These are phyloP conservation scores for Colletotrichum tofieldiae DNA, from an alignment of 2,329 filamentous ascomycete genomes.

Conservation along the genomic window DNA sequence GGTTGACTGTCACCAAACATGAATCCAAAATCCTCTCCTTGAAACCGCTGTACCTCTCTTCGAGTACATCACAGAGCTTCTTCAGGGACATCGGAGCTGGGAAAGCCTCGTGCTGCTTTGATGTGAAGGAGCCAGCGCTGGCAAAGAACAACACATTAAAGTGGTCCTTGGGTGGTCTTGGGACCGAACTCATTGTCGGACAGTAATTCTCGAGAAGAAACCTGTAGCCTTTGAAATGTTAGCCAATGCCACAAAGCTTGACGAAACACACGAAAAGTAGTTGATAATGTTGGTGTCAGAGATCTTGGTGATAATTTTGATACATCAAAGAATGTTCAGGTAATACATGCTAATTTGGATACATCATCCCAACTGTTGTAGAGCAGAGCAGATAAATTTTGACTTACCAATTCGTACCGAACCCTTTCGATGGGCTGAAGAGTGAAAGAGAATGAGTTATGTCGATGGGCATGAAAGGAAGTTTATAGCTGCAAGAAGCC, in stretches of 20 bases:
- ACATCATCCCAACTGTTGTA: constrained; percentile 64
- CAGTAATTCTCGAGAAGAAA: neutral
- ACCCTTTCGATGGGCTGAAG: constrained; percentile 28
- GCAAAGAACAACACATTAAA: constrained; percentile 91
- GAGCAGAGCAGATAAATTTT: constrained; percentile 44
- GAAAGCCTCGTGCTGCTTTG: constrained; percentile 76
- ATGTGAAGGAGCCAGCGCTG: constrained; percentile 79
- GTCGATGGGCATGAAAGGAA: too few relatives aligned
- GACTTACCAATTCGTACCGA: constrained; percentile 28
- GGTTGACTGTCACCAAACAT: constrained; percentile 84
- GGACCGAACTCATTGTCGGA: constrained; percentile 53
- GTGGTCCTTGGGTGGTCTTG: constrained; percentile 71
- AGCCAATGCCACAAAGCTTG: constrained; percentile 41
- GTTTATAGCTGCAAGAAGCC: constrained; percentile 11
- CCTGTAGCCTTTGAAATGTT: constrained; percentile 41
- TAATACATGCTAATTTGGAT: constrained; percentile 71
- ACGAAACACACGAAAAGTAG: constrained; percentile 28
- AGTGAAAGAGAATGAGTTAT: too few relatives aligned
- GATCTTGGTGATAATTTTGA: constrained; percentile 79
- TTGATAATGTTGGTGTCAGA: constrained; percentile 66
- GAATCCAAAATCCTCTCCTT: constrained; percentile 77
- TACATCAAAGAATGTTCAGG: constrained; percentile 71
- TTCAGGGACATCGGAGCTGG: constrained; percentile 76
- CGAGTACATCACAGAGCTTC: constrained; percentile 77
- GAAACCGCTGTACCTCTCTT: constrained; percentile 80